phyloP scores from a whole-genome alignment of 495 filamentous ascomycete genomes.

The Elasticomyces elasticus region DNA sequence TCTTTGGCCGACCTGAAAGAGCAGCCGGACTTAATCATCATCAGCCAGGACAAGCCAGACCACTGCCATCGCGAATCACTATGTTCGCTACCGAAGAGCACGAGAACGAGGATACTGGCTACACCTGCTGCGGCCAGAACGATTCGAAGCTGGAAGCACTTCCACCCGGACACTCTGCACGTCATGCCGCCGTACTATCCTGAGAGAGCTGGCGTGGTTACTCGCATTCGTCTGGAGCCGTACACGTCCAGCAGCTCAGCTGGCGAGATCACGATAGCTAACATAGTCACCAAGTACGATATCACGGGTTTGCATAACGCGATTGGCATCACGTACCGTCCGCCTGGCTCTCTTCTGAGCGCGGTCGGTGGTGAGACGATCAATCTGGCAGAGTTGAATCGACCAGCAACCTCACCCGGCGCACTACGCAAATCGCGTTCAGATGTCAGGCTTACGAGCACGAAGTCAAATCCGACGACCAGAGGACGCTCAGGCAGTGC shows the following conservation, averaged over 20 bases:
- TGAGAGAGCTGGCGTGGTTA: conserved; percentile 29
- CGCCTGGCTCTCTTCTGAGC: conserved; percentile 37
- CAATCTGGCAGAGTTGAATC: background rate
- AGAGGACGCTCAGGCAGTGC: background rate
- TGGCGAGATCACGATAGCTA: conserved; percentile 57
- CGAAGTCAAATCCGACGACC: background rate
- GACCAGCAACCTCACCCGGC: background rate
- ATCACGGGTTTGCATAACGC: conserved; percentile 53
- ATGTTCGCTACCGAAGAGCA: conserved; percentile 44
- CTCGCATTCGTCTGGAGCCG: conserved; percentile 41
- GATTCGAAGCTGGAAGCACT: conserved; percentile 57
- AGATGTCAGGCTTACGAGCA: background rate
- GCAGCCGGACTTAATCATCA: conserved; percentile 54
- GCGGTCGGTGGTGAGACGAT: conserved; percentile 15
- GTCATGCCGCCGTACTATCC: conserved; percentile 42
- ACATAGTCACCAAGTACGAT: conserved; percentile 52
- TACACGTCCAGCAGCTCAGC: conserved; percentile 35
- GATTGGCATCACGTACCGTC: conserved; percentile 59
- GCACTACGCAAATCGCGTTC: conserved; percentile 1
- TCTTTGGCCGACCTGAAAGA: conserved; percentile 50
- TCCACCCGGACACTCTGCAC: conserved; percentile 41
- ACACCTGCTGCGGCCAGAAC: conserved; percentile 50
- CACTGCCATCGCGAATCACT: conserved; percentile 63
- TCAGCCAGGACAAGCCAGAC: conserved; percentile 60
- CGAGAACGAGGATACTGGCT: conserved; percentile 52